A percentile compares a stretch with the other conserved stretches of the same genome.
Conservation (phyloP, 2,329 filamentous ascomycete genomes). For the Colletotrichum agaves region DNA sequence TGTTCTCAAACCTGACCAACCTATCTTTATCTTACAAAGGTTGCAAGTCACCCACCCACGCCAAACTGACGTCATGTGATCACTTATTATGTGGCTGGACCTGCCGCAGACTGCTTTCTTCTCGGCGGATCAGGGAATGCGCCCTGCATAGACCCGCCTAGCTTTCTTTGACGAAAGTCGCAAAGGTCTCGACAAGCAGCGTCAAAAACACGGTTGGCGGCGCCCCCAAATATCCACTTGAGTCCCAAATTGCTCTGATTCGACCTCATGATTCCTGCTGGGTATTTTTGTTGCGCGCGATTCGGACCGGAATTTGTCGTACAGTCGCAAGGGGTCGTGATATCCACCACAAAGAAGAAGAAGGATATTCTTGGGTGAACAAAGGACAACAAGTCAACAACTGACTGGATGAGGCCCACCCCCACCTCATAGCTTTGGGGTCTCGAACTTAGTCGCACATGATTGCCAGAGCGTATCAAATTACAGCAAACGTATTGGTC, state of each 20-base stretch:
- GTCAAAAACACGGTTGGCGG: slow-evolving; percentile 3
- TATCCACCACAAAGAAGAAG: not conserved
- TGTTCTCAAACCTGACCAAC: too few species aligned
- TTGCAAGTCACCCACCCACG: not conserved
- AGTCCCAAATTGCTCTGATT: slow-evolving; percentile 9
- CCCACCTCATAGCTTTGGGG: not conserved
- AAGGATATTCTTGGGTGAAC: not conserved
- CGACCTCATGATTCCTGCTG: not conserved
- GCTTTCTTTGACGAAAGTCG: not conserved
- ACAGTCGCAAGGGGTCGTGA: not conserved
- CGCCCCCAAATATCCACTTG: slow-evolving; percentile 23
- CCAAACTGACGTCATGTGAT: not conserved
- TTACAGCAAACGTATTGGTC: too few species aligned
- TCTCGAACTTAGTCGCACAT: not conserved
- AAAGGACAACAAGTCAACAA: not conserved
- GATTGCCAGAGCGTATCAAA: not conserved
- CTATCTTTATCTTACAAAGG: not conserved
- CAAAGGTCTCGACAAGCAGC: slow-evolving; percentile 9
- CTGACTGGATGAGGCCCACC: not conserved
- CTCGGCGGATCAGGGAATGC: slow-evolving; percentile 20
- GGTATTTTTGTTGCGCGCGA: slow-evolving; percentile 10
- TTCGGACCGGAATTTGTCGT: not conserved
- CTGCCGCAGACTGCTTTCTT: slow-evolving; percentile 25
- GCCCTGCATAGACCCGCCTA: slow-evolving; percentile 6
- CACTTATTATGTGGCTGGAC: not conserved